Percentiles rank a stretch among this genome's conserved stretches.
phyloP scores from a whole-genome alignment of 768 basidiomycete species.

The Naganishia randhawae region DNA sequence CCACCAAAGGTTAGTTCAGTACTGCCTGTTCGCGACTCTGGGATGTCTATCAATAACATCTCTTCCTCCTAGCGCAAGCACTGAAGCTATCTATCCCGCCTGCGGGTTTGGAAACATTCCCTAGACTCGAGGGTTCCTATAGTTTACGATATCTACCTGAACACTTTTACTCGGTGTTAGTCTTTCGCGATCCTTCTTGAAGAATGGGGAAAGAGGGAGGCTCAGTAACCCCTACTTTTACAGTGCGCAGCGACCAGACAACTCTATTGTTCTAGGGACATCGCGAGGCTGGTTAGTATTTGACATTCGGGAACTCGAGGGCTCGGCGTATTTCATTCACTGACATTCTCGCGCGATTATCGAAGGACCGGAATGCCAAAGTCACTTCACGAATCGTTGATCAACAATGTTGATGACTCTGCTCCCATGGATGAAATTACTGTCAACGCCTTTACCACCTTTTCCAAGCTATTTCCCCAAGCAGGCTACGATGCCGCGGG shows the following conservation, averaged over 20 bases:
- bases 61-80: constrained; percentile 32
- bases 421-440: constrained; percentile 25
- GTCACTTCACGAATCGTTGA: constrained; percentile 17
- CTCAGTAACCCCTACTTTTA: constrained; percentile 6
- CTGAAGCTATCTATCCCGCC: constrained; percentile 37
- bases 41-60: not conserved
- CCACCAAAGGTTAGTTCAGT: constrained; percentile 30
- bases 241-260: constrained; percentile 35
- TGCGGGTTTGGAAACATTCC: constrained; percentile 33
- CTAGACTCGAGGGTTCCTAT: constrained; percentile 29
- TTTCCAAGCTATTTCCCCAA: constrained; percentile 29
- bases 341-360: too few species aligned
- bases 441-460: constrained; percentile 30
- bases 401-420: constrained; percentile 39
- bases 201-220: not conserved
- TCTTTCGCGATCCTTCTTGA: not conserved
- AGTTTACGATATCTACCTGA: constrained; percentile 36
- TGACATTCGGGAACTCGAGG: not conserved
- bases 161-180: constrained; percentile 39
- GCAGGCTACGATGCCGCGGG: constrained; percentile 6
- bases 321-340: not conserved
- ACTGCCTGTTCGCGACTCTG: too few species aligned
- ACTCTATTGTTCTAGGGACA: constrained; percentile 36
- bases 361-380: constrained; percentile 36
- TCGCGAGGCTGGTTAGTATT: constrained; percentile 35